Percentiles rank a stretch among this genome's conserved stretches.
Conservation (phyloP, 2,329 filamentous ascomycete species). For the Lachnum nothofagi region DNA sequence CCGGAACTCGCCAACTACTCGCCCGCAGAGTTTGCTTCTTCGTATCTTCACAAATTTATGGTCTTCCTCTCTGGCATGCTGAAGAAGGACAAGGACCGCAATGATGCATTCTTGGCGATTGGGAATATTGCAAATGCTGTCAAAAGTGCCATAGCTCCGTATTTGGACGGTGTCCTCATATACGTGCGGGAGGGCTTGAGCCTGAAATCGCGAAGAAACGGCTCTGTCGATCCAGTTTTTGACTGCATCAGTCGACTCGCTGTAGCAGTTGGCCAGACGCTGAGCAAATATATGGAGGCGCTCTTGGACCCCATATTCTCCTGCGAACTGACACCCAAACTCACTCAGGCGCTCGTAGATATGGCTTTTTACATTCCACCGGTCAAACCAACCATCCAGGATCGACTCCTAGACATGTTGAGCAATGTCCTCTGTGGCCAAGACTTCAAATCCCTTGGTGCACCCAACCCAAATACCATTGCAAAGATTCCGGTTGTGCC, state of each 20-base stretch:
- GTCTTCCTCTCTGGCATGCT: conserved; percentile 88
- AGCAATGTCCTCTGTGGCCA: conserved; percentile 90
- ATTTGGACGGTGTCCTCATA: conserved; percentile 87
- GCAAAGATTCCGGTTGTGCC: conserved; percentile 75
- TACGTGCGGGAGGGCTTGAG: conserved; percentile 89
- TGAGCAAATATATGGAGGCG: conserved; percentile 98
- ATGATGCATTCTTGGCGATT: conserved; percentile 91
- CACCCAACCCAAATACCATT: conserved; percentile 76
- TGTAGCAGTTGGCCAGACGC: conserved; percentile 87
- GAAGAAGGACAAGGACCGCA: conserved; percentile 90
- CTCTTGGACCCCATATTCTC: conserved; percentile 94
- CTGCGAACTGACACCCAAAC: conserved; percentile 85
- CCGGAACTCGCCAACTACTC: conserved; percentile 90
- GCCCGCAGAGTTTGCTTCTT: conserved; percentile 79
- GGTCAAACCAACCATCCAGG: conserved; percentile 87
- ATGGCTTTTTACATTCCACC: conserved; percentile 99
- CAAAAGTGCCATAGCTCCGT: conserved; percentile 88
- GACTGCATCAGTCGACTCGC: conserved; percentile 97
- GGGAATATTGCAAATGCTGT: conserved; percentile 95
- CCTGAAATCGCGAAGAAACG: conserved; percentile 56
- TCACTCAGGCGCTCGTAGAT: conserved; percentile 92
- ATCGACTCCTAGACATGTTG: conserved; percentile 87
- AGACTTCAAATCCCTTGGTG: conserved; percentile 86
- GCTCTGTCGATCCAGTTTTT: conserved; percentile 71
- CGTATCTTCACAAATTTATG: conserved; percentile 94